Evolutionary conservation across 139 green algal genomes (phyloP).

Genomic region (Picochlorum sp.): DNA sequence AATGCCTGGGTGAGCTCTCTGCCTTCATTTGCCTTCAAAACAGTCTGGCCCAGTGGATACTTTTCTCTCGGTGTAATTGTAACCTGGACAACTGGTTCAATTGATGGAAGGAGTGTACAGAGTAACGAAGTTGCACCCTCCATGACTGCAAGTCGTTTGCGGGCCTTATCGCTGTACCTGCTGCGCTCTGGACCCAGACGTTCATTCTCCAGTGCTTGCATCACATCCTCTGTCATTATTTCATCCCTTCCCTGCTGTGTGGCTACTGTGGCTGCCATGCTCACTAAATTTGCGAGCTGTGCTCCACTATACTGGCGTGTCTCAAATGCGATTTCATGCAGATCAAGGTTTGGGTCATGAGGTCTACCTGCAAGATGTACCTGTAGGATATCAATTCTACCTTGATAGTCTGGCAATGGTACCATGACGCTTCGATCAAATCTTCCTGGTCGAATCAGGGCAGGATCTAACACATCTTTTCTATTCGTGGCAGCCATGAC

Average conservation of each 20-base stretch:
- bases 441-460: constrained; percentile 74
- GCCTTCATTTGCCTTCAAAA: constrained; percentile 54
- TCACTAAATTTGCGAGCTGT: constrained; percentile 63
- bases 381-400: constrained; percentile 62
- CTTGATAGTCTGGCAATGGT: constrained; percentile 58
- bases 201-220: constrained; percentile 49
- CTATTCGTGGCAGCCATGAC: constrained; percentile 92
- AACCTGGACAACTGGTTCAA: constrained; percentile 66
- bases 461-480: constrained; percentile 83
- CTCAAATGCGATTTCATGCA: constrained; percentile 42
- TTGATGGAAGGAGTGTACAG: constrained; percentile 68
- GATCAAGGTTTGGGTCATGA: constrained; percentile 25
- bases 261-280: constrained; percentile 63
- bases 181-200: constrained; percentile 24
- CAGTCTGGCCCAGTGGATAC: constrained; percentile 64
- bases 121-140: constrained; percentile 63
- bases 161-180: constrained; percentile 12
- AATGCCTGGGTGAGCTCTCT: constrained; percentile 43
- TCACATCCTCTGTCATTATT: constrained; percentile 46
- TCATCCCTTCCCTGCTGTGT: constrained; percentile 31
- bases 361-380: constrained; percentile 30
- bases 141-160: constrained; percentile 43
- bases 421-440: constrained; percentile 79
- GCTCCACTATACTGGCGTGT: constrained; percentile 43
- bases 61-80: constrained; percentile 65